A percentile compares a stretch with the other conserved stretches of the same genome.
Evolutionary conservation across 1,284 basidiomycete species (phyloP).

Genomic region (Boletus semigastroideus): DNA sequence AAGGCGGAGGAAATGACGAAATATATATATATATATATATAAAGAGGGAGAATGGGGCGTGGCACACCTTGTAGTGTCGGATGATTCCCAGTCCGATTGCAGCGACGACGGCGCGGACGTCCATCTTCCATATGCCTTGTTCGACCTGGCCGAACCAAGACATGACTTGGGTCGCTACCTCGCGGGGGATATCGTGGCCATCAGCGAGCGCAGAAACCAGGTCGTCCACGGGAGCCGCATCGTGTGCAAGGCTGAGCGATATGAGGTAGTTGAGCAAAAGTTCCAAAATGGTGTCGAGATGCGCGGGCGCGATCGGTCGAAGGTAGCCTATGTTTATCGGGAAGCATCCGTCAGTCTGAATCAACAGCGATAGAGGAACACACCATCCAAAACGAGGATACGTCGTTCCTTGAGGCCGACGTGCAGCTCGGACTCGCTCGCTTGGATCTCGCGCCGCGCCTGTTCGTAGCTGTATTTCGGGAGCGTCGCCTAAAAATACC

Average conservation of each 20-base stretch:
- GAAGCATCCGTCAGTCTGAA: background rate
- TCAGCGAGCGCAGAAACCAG: constrained; percentile 60
- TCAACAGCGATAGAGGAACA: constrained; percentile 7
- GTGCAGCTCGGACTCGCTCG: constrained; percentile 73
- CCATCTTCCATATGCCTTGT: constrained; percentile 63
- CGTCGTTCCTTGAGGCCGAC: constrained; percentile 61
- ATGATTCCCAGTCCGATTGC: constrained; percentile 76
- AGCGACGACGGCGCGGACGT: constrained; percentile 54
- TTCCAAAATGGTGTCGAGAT: constrained; percentile 71
- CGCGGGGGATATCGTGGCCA: constrained; percentile 69
- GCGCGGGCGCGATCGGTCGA: constrained; percentile 63
- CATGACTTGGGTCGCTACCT: constrained; percentile 69
- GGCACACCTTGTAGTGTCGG: constrained; percentile 54
- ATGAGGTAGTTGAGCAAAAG: constrained; percentile 70
- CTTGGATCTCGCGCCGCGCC: constrained; percentile 67
- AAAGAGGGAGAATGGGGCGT: constrained; percentile 4
- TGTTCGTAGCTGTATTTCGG: constrained; percentile 55
- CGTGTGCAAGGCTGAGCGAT: constrained; percentile 50
- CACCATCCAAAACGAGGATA: constrained; percentile 73
- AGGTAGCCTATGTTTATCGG: constrained; percentile 50
- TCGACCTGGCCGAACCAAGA: constrained; percentile 71
- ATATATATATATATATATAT: no score
- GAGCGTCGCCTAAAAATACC: constrained; percentile 21
- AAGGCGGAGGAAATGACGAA: background rate
- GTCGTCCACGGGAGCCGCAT: constrained; percentile 50